Base-by-base conservation (phyloP, 2,329 filamentous ascomycete genomes). In the Colletotrichum godetiae region DNA sequence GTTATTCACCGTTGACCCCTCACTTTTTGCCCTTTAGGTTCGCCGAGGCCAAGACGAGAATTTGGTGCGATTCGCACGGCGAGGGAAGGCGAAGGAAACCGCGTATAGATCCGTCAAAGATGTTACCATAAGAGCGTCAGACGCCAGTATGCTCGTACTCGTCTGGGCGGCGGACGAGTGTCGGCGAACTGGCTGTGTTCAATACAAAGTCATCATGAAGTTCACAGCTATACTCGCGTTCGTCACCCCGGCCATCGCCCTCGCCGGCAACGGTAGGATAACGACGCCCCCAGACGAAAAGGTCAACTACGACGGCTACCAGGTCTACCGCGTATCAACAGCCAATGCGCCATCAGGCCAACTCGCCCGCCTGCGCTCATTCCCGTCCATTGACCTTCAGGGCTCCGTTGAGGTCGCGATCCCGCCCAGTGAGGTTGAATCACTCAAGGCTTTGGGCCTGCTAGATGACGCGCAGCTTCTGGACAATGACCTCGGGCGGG, bases 281-380 rank as follows among this genome's bases (percentile, higher is more conserved):
- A 22, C 8, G 19, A 15, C 46, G 13, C 22, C 60, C 11, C 65
- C 52, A 19, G 66, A 73, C 10, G 24, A 53, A 27, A 75, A 62
- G 35, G 69, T 78, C 61, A 77, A 72, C 62, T 83, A 82, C 64
- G 78, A 81, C 53, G 80, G 80, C 31, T 82, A 82, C 59, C 80
- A 79, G 60, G 76, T 82, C 29, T 81, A 79, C 69, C 78, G 78
- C 27, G 75, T 83, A 33, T 61, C 65, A 5, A 64, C 63, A 3
- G 67, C 76, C 12, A 56, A 72, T 29, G 68, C 59, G n/a, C 64
- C 78, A 1, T 64, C 37, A 42, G 3, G 71, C 7, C 70, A 71
- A 13, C 62, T 78, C n/a, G 74, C 73, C 29, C 73, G 75, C 1
- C 66, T 79, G 11, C 67, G 73, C 0, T 58, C 68, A 22, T 76